phyloP scores from a whole-genome alignment of 345 rosid species.

The Alliaria petiolata region DNA sequence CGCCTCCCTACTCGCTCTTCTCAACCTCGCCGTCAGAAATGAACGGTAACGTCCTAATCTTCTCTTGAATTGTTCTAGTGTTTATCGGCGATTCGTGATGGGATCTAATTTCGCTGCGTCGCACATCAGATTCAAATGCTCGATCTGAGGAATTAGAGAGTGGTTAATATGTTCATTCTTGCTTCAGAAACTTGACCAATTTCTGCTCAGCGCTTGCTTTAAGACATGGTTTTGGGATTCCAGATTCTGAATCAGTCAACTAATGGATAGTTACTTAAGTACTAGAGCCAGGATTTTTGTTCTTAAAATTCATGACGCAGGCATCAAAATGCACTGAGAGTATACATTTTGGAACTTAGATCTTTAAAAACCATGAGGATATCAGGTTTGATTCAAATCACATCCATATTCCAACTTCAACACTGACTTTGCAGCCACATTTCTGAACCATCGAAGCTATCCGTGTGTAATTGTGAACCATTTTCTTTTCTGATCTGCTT shows the following conservation, averaged over 20 bases:
- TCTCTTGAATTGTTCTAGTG: not conserved
- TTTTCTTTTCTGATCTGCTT: not conserved
- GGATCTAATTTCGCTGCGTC: not conserved
- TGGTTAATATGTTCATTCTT: not conserved
- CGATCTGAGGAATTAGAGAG: not conserved
- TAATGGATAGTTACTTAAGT: not conserved
- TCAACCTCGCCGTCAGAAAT: conserved; percentile 73
- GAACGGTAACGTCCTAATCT: conserved; percentile 36
- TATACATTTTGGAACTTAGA: not conserved
- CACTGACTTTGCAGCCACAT: not conserved
- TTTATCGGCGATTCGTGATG: not conserved
- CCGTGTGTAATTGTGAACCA: no score
- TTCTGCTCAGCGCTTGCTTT: not conserved
- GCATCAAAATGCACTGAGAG: not conserved
- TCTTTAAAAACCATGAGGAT: no score
- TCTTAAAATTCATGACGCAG: not conserved
- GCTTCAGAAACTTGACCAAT: not conserved
- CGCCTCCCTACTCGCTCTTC: conserved; percentile 74
- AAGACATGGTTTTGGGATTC: not conserved
- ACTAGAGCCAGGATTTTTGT: not conserved
- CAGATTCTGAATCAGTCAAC: not conserved
- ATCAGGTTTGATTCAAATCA: not conserved
- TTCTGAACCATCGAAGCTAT: no score
- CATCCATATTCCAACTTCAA: not conserved
- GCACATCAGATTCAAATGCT: not conserved